Evolutionary conservation across 306 rosid genomes (phyloP).

Genomic region (Citrullus colocynthis): DNA sequence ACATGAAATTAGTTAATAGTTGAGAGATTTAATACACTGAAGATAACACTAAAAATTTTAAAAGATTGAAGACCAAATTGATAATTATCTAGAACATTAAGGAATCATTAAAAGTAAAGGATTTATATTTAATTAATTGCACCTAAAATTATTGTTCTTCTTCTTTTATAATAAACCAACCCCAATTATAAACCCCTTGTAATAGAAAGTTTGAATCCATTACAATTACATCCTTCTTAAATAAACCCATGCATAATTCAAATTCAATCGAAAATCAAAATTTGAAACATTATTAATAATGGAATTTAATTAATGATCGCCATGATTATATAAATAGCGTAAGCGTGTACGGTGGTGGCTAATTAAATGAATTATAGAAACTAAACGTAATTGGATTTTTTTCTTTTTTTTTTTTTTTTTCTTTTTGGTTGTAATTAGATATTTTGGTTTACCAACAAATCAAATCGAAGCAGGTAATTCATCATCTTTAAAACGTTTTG

Average conservation of each 20-base stretch:
- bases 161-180: not conserved
- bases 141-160: not conserved
- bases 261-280: not conserved
- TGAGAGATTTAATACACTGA: not conserved
- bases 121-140: no score
- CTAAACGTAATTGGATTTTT: not conserved
- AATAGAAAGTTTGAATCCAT: not conserved
- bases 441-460: not conserved
- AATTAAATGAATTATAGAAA: not conserved
- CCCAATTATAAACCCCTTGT: not conserved
- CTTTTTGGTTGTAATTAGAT: not conserved
- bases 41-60: not conserved
- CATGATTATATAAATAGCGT: not conserved
- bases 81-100: not conserved
- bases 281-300: not conserved
- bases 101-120: not conserved
- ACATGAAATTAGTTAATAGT: not conserved
- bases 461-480: not conserved
- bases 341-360: not conserved
- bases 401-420: not conserved
- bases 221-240: not conserved
- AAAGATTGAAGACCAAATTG: not conserved
- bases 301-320: not conserved
- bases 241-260: not conserved
- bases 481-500: slow-evolving; percentile 1